phyloP scores from a whole-genome alignment of 768 basidiomycete species.

The Tricholoma hemisulphureum region DNA sequence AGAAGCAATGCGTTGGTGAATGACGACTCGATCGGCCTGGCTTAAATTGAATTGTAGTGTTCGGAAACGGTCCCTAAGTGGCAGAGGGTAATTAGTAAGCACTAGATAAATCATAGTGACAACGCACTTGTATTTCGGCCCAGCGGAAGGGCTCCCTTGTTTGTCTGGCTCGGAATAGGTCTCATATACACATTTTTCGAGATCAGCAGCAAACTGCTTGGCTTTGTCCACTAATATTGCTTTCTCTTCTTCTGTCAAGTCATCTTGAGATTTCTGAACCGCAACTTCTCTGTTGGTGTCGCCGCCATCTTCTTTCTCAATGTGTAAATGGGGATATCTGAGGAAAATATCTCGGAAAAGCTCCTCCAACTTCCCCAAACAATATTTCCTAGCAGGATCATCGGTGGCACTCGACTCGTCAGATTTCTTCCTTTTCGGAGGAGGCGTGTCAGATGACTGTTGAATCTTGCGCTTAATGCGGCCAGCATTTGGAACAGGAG shows the following conservation, averaged over 20 bases:
- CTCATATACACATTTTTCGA: slow-evolving; percentile 77
- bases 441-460: slow-evolving; percentile 35
- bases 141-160: slow-evolving; percentile 57
- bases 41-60: slow-evolving; percentile 87
- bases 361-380: slow-evolving; percentile 71
- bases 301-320: slow-evolving; percentile 26
- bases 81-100: slow-evolving; percentile 11
- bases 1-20: slow-evolving; percentile 77
- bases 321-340: slow-evolving; percentile 59
- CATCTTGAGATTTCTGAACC: slow-evolving; percentile 47
- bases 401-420: slow-evolving; percentile 42
- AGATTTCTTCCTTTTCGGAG: slow-evolving; percentile 50
- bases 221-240: slow-evolving; percentile 54
- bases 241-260: slow-evolving; percentile 61
- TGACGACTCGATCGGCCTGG: slow-evolving; percentile 73
- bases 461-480: slow-evolving; percentile 56
- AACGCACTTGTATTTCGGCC: slow-evolving; percentile 76
- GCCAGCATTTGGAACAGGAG: slow-evolving; percentile 29
- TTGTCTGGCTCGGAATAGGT: slow-evolving; percentile 79
- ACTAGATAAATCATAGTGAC: not conserved
- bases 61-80: slow-evolving; percentile 79
- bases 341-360: slow-evolving; percentile 69
- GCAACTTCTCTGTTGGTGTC: slow-evolving; percentile 19
- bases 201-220: slow-evolving; percentile 61
- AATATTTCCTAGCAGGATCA: slow-evolving; percentile 80